These are phyloP conservation scores for Leucaena leucocephala DNA, from an alignment of 306 rosid species.

Conservation along the genomic window DNA sequence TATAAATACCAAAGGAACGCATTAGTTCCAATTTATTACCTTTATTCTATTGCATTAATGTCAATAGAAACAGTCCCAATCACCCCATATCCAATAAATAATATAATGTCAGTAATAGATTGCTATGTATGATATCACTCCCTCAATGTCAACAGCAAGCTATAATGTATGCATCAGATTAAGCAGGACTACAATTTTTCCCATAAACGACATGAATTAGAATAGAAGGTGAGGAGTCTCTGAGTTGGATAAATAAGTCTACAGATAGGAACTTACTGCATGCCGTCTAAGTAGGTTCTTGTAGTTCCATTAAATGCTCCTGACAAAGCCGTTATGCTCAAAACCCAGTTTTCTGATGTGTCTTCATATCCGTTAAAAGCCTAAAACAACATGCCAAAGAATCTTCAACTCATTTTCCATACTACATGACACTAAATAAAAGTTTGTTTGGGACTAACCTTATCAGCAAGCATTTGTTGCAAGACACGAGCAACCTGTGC, in stretches of 20 bases:
- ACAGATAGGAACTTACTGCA: conserved; percentile 71
- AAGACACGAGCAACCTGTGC: conserved; percentile 94
- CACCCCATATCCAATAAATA: not conserved
- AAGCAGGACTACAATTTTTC: not conserved
- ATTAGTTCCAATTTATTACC: conserved; percentile 4
- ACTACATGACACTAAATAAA: not conserved
- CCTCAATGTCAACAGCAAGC: not conserved
- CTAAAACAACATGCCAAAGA: conserved; percentile 44
- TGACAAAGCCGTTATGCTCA: conserved; percentile 80
- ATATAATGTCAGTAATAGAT: not conserved
- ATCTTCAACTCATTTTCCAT: not conserved
- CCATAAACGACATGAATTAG: not conserved
- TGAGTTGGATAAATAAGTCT: conserved; percentile 5
- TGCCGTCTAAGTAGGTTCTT: conserved; percentile 90
- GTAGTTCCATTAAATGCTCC: conserved; percentile 99
- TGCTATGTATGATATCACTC: not conserved
- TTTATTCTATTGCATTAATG: conserved; percentile 20
- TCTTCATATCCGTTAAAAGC: conserved; percentile 77
- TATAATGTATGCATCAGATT: not conserved
- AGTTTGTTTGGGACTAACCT: conserved; percentile 51
- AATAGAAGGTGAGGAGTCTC: not conserved
- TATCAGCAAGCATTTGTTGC: conserved; percentile 98
- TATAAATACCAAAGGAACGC: not conserved
- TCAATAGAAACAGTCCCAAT: not conserved
- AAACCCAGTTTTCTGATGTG: conserved; percentile 87